Evolutionary conservation across 2,329 filamentous ascomycete genomes (phyloP), one percentile per base, ranked within the genome.

Genomic region (Dothidotthia symphoricarpi): DNA sequence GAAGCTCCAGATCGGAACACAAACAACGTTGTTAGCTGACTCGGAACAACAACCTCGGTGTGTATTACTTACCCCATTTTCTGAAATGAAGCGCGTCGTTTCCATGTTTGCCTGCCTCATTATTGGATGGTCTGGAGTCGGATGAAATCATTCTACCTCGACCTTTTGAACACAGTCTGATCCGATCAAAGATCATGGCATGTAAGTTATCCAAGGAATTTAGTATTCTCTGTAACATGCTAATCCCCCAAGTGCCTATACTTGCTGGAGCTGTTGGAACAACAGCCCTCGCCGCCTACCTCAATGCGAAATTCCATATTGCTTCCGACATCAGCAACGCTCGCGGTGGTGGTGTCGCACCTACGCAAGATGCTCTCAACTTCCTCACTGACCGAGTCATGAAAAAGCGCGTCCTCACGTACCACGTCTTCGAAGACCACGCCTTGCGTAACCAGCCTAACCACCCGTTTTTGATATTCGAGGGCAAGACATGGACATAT

Each of bases 301-400:
- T 66, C 12, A 65, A 68, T 35, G 63, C 64, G 8, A 66, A 65
- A 47, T 53, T 53, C 42, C 63, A 65, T 26, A 55, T 65, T 22
- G 34, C 30, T 13, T 30, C 61, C 36, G 61, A 65, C 31, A 31
- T 64, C 6, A 47, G 39, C n/a, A 41, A 44, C 16, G 49, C 38
- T 6, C 32, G 48, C 1, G 50, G 49, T 15, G 50, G 49, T 15
- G 54, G 48, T 10, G 31, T 58, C 2, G 15, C 47, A 16, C 51
- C 51, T 2, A 39, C 39, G 3, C 36, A 48, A 37, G 39, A 47
- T 8, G 37, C 45, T 6, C 15, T 57, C 3, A 42, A 51, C 27
- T 62, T 45, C 34, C 33, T 64, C 3, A 37, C 41, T 9, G 35
- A 44, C 6, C 47, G 51, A 10, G 49, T 43, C 3, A 17, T 34